Evolutionary conservation across 345 rosid genomes (phyloP), one percentile per base, ranked within the genome.

Genomic region (Conringia planisiliqua): DNA sequence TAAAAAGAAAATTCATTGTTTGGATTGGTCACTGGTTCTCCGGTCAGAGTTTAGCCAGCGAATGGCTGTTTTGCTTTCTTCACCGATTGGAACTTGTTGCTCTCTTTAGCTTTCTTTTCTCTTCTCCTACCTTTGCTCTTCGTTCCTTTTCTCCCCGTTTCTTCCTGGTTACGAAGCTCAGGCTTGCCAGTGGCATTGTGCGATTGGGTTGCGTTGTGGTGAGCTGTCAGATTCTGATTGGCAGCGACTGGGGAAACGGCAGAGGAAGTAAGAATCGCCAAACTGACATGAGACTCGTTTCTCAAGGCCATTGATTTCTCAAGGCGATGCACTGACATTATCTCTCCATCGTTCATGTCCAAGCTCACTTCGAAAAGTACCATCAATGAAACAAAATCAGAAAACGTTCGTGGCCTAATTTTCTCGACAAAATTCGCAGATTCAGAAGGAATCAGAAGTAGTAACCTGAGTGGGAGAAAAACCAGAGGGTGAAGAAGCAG

Each of bases 401-500:
- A 50, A 59, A 27, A 7, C 35, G 2, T 39, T 61, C 66, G 20
- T 48, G 55, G 18, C 55, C 24, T 3, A 4, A 3, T 5, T 22
- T 48, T 51, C 57, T 40, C 71, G 71, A 18, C 59, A 66, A 66
- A 52, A 10, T 32, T 68, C 18, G 24, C 22, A 18, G 73, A 7
- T 7, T 6, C 9, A 33, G 36, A 33, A 33, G 38, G 10, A 3
- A 29, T 29, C 30, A 3, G 1, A 27, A 55, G 6, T 20, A 9
- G 36, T 40, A 54, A 88, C 91, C 90, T 59, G 96, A 82, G 63
- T 69, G 72, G 62, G 88, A 87, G 85, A 82, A 77, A 72, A 80
- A 79, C 90, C 94, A 87, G 64, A 87, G 94, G n/a, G 80, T 78
- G 83, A 84, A 78, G 85, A 88, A 68, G 39, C 85, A 80, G 73